Percentiles rank a stretch among this genome's conserved stretches.
Evolutionary conservation across 441 rosid genomes (phyloP).

Genomic region (Erysimum cheiri): DNA sequence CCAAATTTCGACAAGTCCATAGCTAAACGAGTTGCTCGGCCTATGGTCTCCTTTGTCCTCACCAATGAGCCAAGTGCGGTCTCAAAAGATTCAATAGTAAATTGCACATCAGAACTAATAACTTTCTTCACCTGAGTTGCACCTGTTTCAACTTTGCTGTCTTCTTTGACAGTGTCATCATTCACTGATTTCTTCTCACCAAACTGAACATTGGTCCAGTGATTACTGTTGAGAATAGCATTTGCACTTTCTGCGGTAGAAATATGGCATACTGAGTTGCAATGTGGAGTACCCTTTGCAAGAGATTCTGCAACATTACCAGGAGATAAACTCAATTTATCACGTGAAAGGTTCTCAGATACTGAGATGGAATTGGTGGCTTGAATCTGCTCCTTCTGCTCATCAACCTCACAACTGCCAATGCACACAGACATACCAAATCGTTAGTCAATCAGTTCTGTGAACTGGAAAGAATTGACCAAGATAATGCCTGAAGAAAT

Average conservation of each 20-base stretch:
- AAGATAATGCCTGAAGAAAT: constrained; percentile 1
- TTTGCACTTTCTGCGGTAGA: constrained; percentile 82
- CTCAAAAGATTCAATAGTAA: constrained; percentile 74
- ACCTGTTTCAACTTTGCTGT: constrained; percentile 52
- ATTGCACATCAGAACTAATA: constrained; percentile 59
- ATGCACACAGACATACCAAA: constrained; percentile 27
- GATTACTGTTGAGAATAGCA: constrained; percentile 56
- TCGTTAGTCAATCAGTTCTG: constrained; percentile 37
- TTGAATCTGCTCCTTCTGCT: constrained; percentile 46
- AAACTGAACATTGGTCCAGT: constrained; percentile 55
- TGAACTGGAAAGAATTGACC: constrained; percentile 13
- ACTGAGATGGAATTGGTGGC: constrained; percentile 44
- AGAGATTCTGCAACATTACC: constrained; percentile 62
- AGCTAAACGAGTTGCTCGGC: constrained; percentile 93
- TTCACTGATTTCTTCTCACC: constrained; percentile 47
- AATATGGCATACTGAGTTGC: constrained; percentile 51
- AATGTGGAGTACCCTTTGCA: constrained; percentile 57
- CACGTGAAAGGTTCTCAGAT: constrained; percentile 52
- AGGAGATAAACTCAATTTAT: constrained; percentile 56
- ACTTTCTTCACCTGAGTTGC: constrained; percentile 54
- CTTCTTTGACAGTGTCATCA: constrained; percentile 56
- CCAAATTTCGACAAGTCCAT: constrained; percentile 90
- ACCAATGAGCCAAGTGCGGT: constrained; percentile 74
- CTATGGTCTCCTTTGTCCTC: constrained; percentile 94
- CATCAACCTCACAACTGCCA: constrained; percentile 48